Conservation (phyloP, 2,329 filamentous ascomycete species). For the Tolypocladium pustulatum region DNA sequence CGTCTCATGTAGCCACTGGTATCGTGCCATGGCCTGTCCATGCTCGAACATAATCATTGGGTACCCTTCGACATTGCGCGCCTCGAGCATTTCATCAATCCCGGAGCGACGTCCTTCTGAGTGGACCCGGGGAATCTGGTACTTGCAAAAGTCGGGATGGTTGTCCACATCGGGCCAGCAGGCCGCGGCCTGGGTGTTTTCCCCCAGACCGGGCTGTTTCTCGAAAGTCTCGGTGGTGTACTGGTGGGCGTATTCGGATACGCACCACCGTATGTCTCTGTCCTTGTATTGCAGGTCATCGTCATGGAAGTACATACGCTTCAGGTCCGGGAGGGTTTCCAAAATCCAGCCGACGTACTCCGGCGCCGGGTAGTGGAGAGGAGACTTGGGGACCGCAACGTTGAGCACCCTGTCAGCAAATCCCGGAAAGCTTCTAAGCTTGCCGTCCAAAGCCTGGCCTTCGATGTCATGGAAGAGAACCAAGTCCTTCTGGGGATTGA, state of each 20-base stretch:
- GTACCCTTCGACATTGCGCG: conserved; percentile 10
- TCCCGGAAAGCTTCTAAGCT: conserved; percentile 9
- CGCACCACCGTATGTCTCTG: conserved; percentile 18
- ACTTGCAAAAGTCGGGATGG: conserved; percentile 17
- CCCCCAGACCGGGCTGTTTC: conserved; percentile 11
- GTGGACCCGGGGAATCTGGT: conserved; percentile 9
- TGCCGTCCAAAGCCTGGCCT: neutral
- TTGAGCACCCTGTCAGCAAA: conserved; percentile 20
- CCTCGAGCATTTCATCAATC: neutral
- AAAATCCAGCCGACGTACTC: conserved; percentile 2
- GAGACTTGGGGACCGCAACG: conserved; percentile 11
- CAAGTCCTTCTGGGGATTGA: conserved; percentile 20
- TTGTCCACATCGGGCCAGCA: conserved; percentile 23
- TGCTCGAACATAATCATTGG: conserved; percentile 21
- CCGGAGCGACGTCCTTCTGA: neutral
- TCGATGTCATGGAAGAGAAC: conserved; percentile 10
- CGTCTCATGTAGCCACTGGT: conserved; percentile 6
- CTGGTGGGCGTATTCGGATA: conserved; percentile 15
- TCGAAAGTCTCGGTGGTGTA: conserved; percentile 17
- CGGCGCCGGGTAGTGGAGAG: neutral
- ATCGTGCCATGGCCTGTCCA: conserved; percentile 6
- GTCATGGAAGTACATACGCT: conserved; percentile 13
- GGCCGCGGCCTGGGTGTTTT: conserved; percentile 13
- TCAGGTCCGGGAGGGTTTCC: conserved; percentile 13
- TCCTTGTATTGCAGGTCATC: neutral